Conservation (phyloP, 306 rosid species). For the Lupinus albus region DNA sequence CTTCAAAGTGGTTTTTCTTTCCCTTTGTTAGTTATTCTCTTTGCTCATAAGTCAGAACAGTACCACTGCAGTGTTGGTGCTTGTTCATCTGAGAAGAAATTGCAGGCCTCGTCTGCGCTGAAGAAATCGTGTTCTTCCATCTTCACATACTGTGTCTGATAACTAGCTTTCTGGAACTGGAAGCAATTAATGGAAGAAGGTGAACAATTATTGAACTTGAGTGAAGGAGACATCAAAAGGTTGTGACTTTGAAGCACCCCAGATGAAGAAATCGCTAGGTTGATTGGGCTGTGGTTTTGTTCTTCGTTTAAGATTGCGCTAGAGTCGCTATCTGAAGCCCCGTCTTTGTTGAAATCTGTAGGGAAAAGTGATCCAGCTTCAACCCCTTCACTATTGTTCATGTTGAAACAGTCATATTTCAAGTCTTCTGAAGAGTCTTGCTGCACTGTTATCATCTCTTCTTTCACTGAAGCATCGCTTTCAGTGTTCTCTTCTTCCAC, state of each 20-base stretch:
- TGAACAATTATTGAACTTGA: constrained; percentile 51
- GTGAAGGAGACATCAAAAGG: constrained; percentile 50
- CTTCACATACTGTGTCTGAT: constrained; percentile 69
- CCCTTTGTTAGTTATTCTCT: background rate
- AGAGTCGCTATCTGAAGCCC: constrained; percentile 86
- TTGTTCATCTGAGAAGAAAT: constrained; percentile 91
- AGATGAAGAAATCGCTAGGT: constrained; percentile 55
- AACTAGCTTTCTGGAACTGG: constrained; percentile 60
- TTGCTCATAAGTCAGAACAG: constrained; percentile 66
- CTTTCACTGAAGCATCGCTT: constrained; percentile 66
- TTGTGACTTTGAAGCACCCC: constrained; percentile 52
- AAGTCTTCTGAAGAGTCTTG: constrained; percentile 15
- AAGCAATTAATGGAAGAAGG: constrained; percentile 58
- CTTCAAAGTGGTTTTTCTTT: background rate
- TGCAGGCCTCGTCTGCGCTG: constrained; percentile 74
- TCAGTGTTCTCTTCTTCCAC: constrained; percentile 55
- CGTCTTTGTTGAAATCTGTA: constrained; percentile 73
- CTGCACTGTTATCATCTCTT: constrained; percentile 49
- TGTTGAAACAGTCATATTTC: constrained; percentile 49
- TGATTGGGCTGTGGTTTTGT: constrained; percentile 48
- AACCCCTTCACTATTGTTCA: constrained; percentile 23
- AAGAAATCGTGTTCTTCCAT: constrained; percentile 93
- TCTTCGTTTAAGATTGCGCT: constrained; percentile 90
- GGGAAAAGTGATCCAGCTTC: constrained; percentile 49
- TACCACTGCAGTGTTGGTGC: constrained; percentile 90